Base-by-base conservation (phyloP, 139 green algal genomes). In the Chlamydomonas incerta region DNA sequence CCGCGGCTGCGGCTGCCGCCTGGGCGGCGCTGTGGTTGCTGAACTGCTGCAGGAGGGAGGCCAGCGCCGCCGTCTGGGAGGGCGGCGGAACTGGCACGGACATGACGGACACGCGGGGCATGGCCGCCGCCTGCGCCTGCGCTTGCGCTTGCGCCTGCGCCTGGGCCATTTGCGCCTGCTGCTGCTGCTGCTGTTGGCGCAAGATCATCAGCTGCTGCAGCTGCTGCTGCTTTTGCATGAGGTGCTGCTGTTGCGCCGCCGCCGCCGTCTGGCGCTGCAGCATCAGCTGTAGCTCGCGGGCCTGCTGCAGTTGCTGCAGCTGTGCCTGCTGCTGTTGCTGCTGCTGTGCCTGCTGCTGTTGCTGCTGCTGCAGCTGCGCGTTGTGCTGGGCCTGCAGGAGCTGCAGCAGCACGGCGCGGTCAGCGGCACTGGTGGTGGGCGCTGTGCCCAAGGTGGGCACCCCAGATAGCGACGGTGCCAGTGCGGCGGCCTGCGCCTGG, bases 1-100 rank as follows among this genome's bases (percentile, higher is more conserved):
- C 76, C 5, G 60, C 34, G 20, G 77, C 77, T 10, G 79, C 66
- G 5, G 75, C 35, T 10, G 79, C 65, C 1, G n/a, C 29, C 18
- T 10, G 46, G 8, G 31, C 79, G 46, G 47, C 79, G 66, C 26
- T 75, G 50, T n/a, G 35, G 31, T 66, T 31, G 21, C 29, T 58
- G 65, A n/a, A 68, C n/a, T 85, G 79, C 41, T 85, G 79, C 18
- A 85, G 47, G 23, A 85, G 47, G 66, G 47, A 67, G 6, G 79
- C 50, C 28, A 85, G 79, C 13, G 79, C 76, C 21, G 62, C 55
- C 8, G 58, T 73, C 31, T 63, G 76, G 21, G 63, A 66, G 33
- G 41, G 66, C 47, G 6, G 79, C n/a, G 11, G 41, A 5, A 50
- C 41, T 8, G 79, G 66, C 4, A 55, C 46, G 23, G 65, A 66